Conservation (phyloP, 2,329 filamentous ascomycete species). For the Pseudogymnoascus sp. region DNA sequence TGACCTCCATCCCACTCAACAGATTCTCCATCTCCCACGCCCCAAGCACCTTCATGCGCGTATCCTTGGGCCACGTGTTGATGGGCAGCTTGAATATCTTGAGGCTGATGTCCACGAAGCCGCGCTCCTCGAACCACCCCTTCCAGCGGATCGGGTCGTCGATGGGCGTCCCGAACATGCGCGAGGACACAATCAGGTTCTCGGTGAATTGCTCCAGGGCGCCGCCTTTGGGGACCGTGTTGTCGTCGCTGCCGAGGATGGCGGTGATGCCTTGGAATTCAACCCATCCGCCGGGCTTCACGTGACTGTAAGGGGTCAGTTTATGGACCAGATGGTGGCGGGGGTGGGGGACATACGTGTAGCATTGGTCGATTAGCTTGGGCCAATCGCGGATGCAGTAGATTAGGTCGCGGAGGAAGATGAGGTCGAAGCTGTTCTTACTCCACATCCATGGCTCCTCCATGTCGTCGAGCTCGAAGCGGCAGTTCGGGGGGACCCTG, state of each 20-base stretch:
- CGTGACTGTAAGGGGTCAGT: constrained; percentile 13
- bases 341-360: not conserved
- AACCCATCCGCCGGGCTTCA: constrained; percentile 26
- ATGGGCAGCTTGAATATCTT: constrained; percentile 24
- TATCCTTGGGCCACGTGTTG: constrained; percentile 13
- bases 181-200: not conserved
- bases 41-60: constrained; percentile 12
- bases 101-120: not conserved
- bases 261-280: constrained; percentile 24
- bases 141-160: not conserved
- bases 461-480: constrained; percentile 27
- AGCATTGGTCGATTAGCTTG: constrained; percentile 14
- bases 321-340: not conserved
- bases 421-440: constrained; percentile 12
- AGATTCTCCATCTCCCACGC: constrained; percentile 19
- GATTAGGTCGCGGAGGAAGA: constrained; percentile 10
- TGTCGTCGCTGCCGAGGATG: constrained; percentile 10
- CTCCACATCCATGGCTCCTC: constrained; percentile 24
- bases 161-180: not conserved
- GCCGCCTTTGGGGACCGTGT: not conserved
- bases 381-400: constrained; percentile 14
- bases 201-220: not conserved
- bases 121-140: not conserved
- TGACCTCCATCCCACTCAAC: constrained; percentile 28
- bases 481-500: constrained; percentile 19